Evolutionary conservation across 2,329 filamentous ascomycete genomes (phyloP), one percentile per base, ranked within the genome.

Genomic region (Ceratocystiopsis brevicomis): DNA sequence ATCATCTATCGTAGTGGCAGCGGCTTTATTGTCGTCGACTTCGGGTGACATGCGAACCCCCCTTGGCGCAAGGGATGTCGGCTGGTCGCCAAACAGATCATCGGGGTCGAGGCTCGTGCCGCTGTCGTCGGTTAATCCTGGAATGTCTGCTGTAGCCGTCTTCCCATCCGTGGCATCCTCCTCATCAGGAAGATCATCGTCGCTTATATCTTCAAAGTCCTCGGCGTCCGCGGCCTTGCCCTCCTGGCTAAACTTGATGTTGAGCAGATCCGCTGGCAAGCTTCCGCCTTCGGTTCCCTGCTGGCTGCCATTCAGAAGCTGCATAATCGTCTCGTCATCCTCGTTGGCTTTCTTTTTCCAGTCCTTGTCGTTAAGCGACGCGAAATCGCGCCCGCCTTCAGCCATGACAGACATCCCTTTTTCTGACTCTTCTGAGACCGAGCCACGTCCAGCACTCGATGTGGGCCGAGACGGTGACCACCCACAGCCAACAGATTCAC

Each of bases 161-260:
- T 30, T 15, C 13, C 33, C 33, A 4, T 34, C 42, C 1, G 44
- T 37, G 15, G 48, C 60, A 44, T 77, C 71, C 47, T 83, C 78
- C 49, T 90, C 84, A 8, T 90, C 84, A 12, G 85, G 81, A 9
- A 94, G 69, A 49, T 95, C 87, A 56, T 92, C 86, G 57, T 96
- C 88, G 48, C 96, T 87, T 53, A 72, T 96, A 56, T 98, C 88
- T 48, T 90, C 66, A 38, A 69, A 98, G 56, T 98, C 90, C 48
- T 90, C 64, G 37, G 90, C 90, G 61, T 96, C 83, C 47, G 86
- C 86, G 44, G 86, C 88, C 60, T 98, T 98, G 58, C 85, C 81
- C 8, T 68, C 66, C 50, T 76, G 67, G 50, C 78, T 76, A 49
- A 78, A 71, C 19, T 66, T 43, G 25, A 51, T 42, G 39, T 51